Evolutionary conservation across 257 asterid genomes (phyloP).

Genomic region (Vinca minor): DNA sequence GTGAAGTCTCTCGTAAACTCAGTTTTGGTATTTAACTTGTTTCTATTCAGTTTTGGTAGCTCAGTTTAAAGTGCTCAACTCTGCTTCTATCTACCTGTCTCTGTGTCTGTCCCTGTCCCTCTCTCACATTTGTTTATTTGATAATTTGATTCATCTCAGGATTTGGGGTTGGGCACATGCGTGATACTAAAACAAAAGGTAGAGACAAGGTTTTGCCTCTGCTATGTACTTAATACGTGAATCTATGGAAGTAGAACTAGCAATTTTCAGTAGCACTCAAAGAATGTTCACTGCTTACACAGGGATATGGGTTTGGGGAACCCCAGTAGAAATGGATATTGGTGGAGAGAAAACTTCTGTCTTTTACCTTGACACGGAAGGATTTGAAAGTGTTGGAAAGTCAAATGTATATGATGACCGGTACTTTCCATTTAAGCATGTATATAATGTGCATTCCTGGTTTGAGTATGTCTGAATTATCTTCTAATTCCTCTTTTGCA

Average conservation of each 20-base stretch:
- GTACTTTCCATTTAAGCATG: conserved; percentile 27
- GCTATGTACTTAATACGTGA: background rate
- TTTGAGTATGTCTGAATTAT: background rate
- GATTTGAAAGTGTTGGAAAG: conserved; percentile 98
- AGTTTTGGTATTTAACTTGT: conserved; percentile 5
- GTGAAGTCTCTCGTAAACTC: conserved; percentile 29
- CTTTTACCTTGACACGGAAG: conserved; percentile 94
- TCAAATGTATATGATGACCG: conserved; percentile 96
- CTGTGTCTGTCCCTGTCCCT: conserved; percentile 3
- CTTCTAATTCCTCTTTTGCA: background rate
- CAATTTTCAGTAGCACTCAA: conserved; percentile 1
- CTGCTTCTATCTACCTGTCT: too few species aligned
- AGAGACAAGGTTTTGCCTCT: conserved; percentile 9
- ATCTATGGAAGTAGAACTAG: background rate
- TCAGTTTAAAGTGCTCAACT: background rate
- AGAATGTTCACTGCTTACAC: conserved; percentile 15
- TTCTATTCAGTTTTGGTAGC: background rate
- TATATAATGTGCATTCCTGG: background rate
- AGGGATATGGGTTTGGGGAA: conserved; percentile 99
- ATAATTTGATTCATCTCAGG: conserved; percentile 44
- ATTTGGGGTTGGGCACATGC: conserved; percentile 99
- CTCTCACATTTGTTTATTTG: background rate
- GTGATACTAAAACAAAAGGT: conserved; percentile 99
- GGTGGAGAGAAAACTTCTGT: conserved; percentile 81
- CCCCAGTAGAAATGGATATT: conserved; percentile 67